Conservation (phyloP, 768 basidiomycete species). For the Suillus fuscotomentosus region DNA sequence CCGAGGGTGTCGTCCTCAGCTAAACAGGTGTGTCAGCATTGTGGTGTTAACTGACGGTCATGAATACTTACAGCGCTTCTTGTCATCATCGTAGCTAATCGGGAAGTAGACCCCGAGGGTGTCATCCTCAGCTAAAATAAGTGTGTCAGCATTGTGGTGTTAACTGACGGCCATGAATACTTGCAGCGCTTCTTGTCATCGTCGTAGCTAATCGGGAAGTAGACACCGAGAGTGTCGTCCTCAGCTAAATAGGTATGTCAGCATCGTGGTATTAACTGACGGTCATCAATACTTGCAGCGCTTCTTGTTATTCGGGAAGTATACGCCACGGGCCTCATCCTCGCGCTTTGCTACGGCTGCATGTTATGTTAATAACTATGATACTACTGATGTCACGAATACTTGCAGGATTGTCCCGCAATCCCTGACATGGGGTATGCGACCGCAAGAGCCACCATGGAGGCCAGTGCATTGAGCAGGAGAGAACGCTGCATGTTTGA, state of each 20-base stretch:
- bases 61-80: too few species aligned
- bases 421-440: background rate
- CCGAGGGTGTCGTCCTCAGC: too few species aligned
- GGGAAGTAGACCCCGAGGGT: too few species aligned
- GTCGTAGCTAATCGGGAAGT: too few species aligned
- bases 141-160: too few species aligned
- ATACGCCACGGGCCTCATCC: background rate
- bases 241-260: background rate
- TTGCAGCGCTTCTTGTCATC: too few species aligned
- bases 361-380: background rate
- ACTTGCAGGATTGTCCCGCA: background rate
- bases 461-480: background rate
- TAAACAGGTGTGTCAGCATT: too few species aligned
- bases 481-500: background rate
- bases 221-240: too few species aligned
- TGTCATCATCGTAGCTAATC: too few species aligned
- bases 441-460: background rate
- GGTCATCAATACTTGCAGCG: background rate
- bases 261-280: background rate
- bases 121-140: too few species aligned
- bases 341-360: background rate
- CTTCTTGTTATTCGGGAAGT: background rate
- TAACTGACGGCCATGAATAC: too few species aligned
- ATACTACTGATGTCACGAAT: background rate
- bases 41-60: too few species aligned